Evolutionary conservation across 2,329 filamentous ascomycete genomes (phyloP), one percentile per base, ranked within the genome.

Genomic region (Beauveria sp.): DNA sequence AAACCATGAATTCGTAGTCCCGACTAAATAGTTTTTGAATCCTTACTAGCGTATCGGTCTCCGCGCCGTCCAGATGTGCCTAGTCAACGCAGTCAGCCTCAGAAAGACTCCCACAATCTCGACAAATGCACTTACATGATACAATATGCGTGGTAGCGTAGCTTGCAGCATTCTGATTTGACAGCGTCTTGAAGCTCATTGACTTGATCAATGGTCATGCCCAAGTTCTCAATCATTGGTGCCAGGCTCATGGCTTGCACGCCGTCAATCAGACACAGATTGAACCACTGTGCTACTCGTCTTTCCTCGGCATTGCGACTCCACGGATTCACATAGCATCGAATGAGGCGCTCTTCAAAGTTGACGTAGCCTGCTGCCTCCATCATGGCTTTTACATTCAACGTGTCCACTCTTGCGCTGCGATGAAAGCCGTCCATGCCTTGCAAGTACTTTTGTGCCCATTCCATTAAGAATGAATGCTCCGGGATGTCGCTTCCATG

Each of bases 231-330:
- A 50, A 84, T 87, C 70, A 97, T 81, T 8, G 92, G 88, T 42
- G 83, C 88, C 68, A 95, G 74, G 66, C 87, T 88, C 68, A 96
- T 78, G 14, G 87, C 86, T 67, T 91, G 84, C 55, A 96, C 75
- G 28, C 89, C 88, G 69, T 90, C 85, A 12, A 83, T 86, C 67
- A 96, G 79, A 45, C 86, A 88, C 26, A 93, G 77, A 69, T 93
- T 92, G 75, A 96, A 96, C 89, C 90, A 96, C 62, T 86, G 81
- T 34, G 89, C 91, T 59, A 92, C 81, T 50, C 88, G 83, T 64
- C 85, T 87, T 66, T 86, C 80, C 65, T 85, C 80, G 28, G 81
- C 77, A 67, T 90, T 85, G 28, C 77, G 73, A 63, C 85, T 83
- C 88, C 90, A 93, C 26, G 87, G 85, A 69, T 88, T 93, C 70